Evolutionary conservation across 371 early-diverging fungal genomes (phyloP).

Genomic region (Mucor mucedo): DNA sequence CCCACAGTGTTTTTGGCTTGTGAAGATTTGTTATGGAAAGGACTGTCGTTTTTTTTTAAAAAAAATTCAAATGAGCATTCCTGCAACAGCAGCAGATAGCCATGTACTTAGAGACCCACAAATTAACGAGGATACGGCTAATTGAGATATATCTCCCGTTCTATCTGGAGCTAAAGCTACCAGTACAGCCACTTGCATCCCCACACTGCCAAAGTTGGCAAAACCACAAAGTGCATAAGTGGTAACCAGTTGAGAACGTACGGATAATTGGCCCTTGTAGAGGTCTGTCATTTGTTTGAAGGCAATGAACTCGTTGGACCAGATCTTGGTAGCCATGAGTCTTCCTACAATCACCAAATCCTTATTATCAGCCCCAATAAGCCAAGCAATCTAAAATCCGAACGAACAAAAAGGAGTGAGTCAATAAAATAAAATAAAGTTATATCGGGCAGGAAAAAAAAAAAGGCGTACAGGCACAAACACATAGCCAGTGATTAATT

Average conservation of each 20-base stretch:
- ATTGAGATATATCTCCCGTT: constrained; percentile 67
- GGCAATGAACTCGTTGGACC: constrained; percentile 88
- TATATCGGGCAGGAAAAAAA: too few species aligned
- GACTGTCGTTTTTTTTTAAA: background rate
- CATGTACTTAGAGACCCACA: constrained; percentile 81
- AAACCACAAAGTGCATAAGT: constrained; percentile 86
- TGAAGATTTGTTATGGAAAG: background rate
- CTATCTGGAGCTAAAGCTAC: constrained; percentile 78
- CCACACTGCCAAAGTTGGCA: constrained; percentile 84
- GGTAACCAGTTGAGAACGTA: constrained; percentile 53
- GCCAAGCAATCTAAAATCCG: constrained; percentile 61
- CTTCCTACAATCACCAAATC: constrained; percentile 68
- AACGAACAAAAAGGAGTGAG: too few species aligned
- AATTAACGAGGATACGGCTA: constrained; percentile 78
- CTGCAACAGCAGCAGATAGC: constrained; percentile 81
- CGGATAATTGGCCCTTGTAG: constrained; percentile 30
- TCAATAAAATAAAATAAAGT: too few species aligned
- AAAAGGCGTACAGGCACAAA: constrained; percentile 65
- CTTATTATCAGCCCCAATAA: constrained; percentile 69
- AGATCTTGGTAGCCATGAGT: constrained; percentile 81
- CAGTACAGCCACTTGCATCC: constrained; percentile 78
- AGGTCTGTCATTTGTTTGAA: constrained; percentile 54
- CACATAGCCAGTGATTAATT: constrained; percentile 78
- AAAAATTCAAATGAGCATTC: constrained; percentile 68
- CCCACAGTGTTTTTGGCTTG: too few species aligned